A percentile compares a stretch with the other conserved stretches of the same genome.
Conservation (phyloP, 306 rosid species). For the cucumber (Cucumis sativus) region Cucumber_9930_V3 NC_026657.2:35113501-35114000, state of each 20-base stretch:
- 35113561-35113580: conserved; percentile 8
- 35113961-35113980: no score
- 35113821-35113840: background rate
- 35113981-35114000: no score
- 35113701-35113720: background rate
- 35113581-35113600: background rate
- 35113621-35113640: background rate
- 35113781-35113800: background rate
- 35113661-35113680: background rate
- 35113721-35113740: background rate
- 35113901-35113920: background rate
- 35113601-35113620: background rate
- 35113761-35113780: background rate
- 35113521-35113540: conserved; percentile 77
- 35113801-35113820: background rate
- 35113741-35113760: background rate
- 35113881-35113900: background rate
- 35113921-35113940: background rate
- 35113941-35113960: no score
- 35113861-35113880: background rate
- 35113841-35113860: background rate
- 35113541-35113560: conserved; percentile 70
- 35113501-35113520: conserved; percentile 57
- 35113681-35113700: background rate
- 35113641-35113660: background rate